A percentile compares a stretch with the other conserved stretches of the same genome.
Evolutionary conservation across 108 stramenopile genomes (phyloP).

Genomic region (Nannochloropsis salina): DNA sequence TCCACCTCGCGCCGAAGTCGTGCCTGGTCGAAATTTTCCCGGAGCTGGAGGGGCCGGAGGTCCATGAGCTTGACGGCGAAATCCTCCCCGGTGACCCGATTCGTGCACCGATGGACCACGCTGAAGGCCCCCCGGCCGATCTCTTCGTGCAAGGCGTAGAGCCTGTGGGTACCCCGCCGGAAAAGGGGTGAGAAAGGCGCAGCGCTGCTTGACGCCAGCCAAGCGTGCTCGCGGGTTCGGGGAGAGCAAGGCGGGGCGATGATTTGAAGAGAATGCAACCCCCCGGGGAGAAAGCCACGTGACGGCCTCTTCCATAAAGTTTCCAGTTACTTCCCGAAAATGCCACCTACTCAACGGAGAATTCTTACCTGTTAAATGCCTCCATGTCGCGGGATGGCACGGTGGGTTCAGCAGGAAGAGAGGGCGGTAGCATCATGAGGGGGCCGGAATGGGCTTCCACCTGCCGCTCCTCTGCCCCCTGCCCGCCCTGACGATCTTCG

Average conservation of each 20-base stretch:
- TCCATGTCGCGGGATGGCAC: not conserved
- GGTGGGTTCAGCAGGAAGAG: not conserved
- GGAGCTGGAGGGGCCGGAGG: slow-evolving; percentile 49
- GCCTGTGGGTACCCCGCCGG: not conserved
- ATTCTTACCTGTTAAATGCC: not conserved
- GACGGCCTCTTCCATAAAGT: too few relatives aligned
- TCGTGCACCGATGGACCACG: not conserved
- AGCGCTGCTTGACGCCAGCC: too few relatives aligned
- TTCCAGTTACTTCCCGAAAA: too few relatives aligned
- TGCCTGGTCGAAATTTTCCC: slow-evolving; percentile 44
- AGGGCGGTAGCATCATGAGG: not conserved
- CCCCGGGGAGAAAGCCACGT: too few relatives aligned
- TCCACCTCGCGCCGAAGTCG: slow-evolving; percentile 51
- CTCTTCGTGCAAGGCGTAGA: slow-evolving; percentile 16
- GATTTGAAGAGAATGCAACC: too few relatives aligned
- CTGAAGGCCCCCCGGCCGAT: slow-evolving; percentile 26
- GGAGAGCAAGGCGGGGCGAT: too few relatives aligned
- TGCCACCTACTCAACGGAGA: too few relatives aligned
- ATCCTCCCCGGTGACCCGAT: slow-evolving; percentile 22
- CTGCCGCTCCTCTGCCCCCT: not conserved
- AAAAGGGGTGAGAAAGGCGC: not conserved
- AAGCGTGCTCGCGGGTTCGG: too few relatives aligned
- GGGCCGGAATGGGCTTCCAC: not conserved
- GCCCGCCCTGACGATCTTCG: too few relatives aligned
- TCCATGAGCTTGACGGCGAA: slow-evolving; percentile 54